Conservation (phyloP, 1,139 yeast genomes). For the Blastobotrys capitulatus region DNA sequence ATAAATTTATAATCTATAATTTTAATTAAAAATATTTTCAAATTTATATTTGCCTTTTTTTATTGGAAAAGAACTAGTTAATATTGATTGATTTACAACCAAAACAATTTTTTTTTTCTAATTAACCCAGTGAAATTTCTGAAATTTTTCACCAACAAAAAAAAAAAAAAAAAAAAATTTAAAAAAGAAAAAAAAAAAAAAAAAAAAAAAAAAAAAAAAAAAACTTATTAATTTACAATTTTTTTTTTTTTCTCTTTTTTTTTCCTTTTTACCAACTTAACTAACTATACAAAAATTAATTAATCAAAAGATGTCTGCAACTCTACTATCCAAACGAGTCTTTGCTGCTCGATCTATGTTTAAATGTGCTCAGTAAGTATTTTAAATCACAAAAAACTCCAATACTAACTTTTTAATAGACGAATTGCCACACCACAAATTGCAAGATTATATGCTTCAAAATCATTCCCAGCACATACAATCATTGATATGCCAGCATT, state of each 20-base stretch:
- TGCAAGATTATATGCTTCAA: slow-evolving; percentile 35
- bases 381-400: neutral
- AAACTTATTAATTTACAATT: neutral
- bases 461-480: slow-evolving; percentile 50
- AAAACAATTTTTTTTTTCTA: no score
- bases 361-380: slow-evolving; percentile 8
- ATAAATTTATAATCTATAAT: no score
- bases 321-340: slow-evolving; percentile 16
- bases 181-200: no score
- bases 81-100: no score
- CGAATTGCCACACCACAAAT: slow-evolving; percentile 34
- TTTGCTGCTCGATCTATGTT: slow-evolving; percentile 12
- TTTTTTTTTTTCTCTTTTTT: neutral
- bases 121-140: no score
- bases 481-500: slow-evolving; percentile 87
- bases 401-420: neutral
- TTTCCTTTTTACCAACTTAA: neutral
- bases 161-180: no score
- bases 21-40: no score
- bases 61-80: no score
- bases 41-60: no score
- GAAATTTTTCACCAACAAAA: no score
- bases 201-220: no score
- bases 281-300: neutral
- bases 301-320: slow-evolving; percentile 12